A percentile compares a stretch with the other conserved stretches of the same genome.
phyloP scores from a whole-genome alignment of 805 yeast genomes.

The Starmerella roubikii region DNA sequence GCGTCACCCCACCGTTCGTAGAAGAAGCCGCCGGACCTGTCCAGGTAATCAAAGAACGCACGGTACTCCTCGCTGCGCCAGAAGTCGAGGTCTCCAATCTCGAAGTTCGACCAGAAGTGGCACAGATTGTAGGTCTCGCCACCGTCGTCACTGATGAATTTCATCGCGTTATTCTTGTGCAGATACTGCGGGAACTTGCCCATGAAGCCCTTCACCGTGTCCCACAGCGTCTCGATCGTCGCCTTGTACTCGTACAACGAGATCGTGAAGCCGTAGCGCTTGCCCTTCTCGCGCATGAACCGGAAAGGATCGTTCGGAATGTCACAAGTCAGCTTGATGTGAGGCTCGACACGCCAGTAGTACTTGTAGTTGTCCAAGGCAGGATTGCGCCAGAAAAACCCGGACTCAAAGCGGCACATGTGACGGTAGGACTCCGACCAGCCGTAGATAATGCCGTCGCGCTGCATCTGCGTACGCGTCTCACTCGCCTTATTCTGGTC shows the following conservation, averaged over 20 bases:
- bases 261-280: constrained; percentile 65
- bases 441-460: constrained; percentile 54
- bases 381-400: constrained; percentile 66
- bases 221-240: constrained; percentile 71
- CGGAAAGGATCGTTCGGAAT: constrained; percentile 67
- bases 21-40: constrained; percentile 60
- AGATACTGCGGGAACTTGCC: constrained; percentile 44
- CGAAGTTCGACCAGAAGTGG: constrained; percentile 80
- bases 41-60: constrained; percentile 49
- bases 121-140: constrained; percentile 68
- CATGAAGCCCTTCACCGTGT: constrained; percentile 51
- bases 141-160: constrained; percentile 56
- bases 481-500: constrained; percentile 58
- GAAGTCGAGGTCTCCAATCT: constrained; percentile 57
- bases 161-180: constrained; percentile 48
- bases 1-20: constrained; percentile 94
- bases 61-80: constrained; percentile 47
- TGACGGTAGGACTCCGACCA: constrained; percentile 65
- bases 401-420: constrained; percentile 83
- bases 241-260: constrained; percentile 54
- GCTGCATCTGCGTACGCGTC: constrained; percentile 44
- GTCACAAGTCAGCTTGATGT: constrained; percentile 59
- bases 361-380: constrained; percentile 56
- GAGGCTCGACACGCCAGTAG: constrained; percentile 93
- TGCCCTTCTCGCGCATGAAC: constrained; percentile 62